Base-by-base conservation (phyloP, 106 monocot species). In the Posidonia australis region DNA sequence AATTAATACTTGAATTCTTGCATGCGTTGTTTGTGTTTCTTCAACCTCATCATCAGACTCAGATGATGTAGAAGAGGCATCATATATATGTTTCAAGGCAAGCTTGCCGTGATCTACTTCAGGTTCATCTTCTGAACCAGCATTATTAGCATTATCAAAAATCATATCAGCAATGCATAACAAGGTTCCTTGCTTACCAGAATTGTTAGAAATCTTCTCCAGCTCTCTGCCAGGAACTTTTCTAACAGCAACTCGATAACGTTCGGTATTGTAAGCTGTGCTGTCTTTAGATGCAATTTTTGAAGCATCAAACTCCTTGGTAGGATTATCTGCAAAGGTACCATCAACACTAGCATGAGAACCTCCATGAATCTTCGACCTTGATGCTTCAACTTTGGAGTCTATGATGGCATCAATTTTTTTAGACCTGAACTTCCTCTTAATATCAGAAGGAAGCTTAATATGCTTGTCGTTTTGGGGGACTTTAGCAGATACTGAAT, bases 181-280 rank as follows among this genome's bases (percentile, higher is more conserved):
- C n/a, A n/a, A n/a, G 32, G 13, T 27, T 5, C 63, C 54, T 36
- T 63, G n/a, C 16, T 25, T 43, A 44, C n/a, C n/a, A n/a, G n/a
- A n/a, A 44, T 19, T 44, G 3, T 25, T 64, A 28, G 23, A 22
- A 10, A 55, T 17, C 13, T 44, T 63, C 28, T 72, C 52, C 49
- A 63, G 43, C 41, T 51, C 44, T 21, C 27, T 63, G 21, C 41
- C 44, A 5, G 53, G 53, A 63, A 54, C 63, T 63, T 72, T 63
- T 41, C 71, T 72, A 43, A 63, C 36, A 41, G 53, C 18, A 44
- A 72, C n/a, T 7, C 71, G 51, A 45, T 63, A 72, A 13, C n/a
- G 21, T 25, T 54, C 43, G 13, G 51, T 27, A 2, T 52, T 60
- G 21, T 51, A 16, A 32, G 30, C 0, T 29, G 49, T 24, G 9